Percentiles rank a stretch among this genome's conserved stretches.
These are phyloP conservation scores for Coccomyxa subellipsoidea DNA, from an alignment of 163 green algal genomes.

Conservation along the genomic window DNA sequence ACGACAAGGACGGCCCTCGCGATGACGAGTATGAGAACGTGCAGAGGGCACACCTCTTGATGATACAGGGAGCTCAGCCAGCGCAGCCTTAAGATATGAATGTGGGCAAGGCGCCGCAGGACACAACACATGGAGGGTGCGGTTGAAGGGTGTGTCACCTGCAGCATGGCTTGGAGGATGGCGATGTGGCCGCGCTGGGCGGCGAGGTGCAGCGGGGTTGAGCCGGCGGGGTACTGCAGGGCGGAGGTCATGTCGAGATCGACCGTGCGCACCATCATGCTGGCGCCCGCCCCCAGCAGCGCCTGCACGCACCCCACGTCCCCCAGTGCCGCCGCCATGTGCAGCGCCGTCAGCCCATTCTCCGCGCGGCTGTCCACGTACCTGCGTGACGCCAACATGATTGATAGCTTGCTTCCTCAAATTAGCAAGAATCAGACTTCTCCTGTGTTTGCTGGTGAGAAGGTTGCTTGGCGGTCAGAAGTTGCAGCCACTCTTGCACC, in stretches of 20 bases:
- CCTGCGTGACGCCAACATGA: slow-evolving; percentile 13
- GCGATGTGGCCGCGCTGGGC: slow-evolving; percentile 40
- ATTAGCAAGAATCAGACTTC: background rate
- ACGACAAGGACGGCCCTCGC: background rate
- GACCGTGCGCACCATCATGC: slow-evolving; percentile 49
- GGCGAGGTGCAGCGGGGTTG: slow-evolving; percentile 55
- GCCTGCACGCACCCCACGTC: slow-evolving; percentile 40
- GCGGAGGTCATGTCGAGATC: slow-evolving; percentile 17
- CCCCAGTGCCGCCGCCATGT: slow-evolving; percentile 47
- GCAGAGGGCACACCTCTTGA: slow-evolving; percentile 5
- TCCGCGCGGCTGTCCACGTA: slow-evolving; percentile 55
- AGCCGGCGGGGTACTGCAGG: slow-evolving; percentile 28
- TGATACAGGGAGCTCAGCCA: no score
- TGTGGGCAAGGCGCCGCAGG: no score
- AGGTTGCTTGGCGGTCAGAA: no score
- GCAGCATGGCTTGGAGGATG: slow-evolving; percentile 55
- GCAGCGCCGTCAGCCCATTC: slow-evolving; percentile 54
- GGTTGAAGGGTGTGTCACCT: slow-evolving; percentile 16
- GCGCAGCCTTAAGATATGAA: no score
- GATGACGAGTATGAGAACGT: background rate
- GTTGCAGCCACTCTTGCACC: background rate
- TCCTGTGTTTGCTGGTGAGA: background rate
- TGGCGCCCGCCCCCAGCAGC: slow-evolving; percentile 45
- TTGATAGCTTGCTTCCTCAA: background rate
- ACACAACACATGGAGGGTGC: background rate